Conservation (phyloP, 2,329 filamentous ascomycete genomes). For the Diplocarpon mali region DNA sequence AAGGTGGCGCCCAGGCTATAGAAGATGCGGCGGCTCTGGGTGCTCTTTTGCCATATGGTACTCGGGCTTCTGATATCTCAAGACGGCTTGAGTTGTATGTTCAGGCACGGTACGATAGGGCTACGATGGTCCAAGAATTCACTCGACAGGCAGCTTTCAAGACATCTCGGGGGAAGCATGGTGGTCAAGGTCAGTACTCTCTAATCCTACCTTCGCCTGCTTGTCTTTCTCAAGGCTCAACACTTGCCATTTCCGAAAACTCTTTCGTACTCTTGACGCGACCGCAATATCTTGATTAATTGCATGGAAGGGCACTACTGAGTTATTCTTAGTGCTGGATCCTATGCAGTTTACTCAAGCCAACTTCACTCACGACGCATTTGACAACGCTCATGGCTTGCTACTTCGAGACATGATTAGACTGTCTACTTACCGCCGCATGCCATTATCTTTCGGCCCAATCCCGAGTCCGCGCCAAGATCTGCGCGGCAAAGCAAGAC, state of each 20-base stretch:
- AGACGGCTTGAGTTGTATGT: conserved; percentile 49
- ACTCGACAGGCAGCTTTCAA: conserved; percentile 37
- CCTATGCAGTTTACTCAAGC: conserved; percentile 29
- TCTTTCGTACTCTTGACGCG: too few species aligned
- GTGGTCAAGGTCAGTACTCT: conserved; percentile 23
- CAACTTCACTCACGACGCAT: conserved; percentile 42
- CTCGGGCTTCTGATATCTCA: conserved; percentile 34
- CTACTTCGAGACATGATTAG: conserved; percentile 33
- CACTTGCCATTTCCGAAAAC: too few species aligned
- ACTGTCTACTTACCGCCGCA: conserved; percentile 33
- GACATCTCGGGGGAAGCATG: conserved; percentile 19
- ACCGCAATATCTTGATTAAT: too few species aligned
- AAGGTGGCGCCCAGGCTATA: conserved; percentile 53
- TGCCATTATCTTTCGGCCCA: conserved; percentile 31
- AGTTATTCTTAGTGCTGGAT: conserved; percentile 21
- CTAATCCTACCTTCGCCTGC: too few species aligned
- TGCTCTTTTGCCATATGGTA: conserved; percentile 40
- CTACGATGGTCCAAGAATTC: conserved; percentile 44
- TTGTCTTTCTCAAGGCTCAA: too few species aligned
- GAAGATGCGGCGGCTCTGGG: conserved; percentile 53
- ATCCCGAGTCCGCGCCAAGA: conserved; percentile 18
- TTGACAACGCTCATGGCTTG: conserved; percentile 34
- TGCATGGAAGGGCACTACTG: too few species aligned
- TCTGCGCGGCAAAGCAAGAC: conserved; percentile 4
- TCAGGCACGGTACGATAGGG: conserved; percentile 44